Evolutionary conservation across 2,329 filamentous ascomycete species (phyloP), one percentile per base, ranked within the genome.

Genomic region (Nemania abortiva): DNA sequence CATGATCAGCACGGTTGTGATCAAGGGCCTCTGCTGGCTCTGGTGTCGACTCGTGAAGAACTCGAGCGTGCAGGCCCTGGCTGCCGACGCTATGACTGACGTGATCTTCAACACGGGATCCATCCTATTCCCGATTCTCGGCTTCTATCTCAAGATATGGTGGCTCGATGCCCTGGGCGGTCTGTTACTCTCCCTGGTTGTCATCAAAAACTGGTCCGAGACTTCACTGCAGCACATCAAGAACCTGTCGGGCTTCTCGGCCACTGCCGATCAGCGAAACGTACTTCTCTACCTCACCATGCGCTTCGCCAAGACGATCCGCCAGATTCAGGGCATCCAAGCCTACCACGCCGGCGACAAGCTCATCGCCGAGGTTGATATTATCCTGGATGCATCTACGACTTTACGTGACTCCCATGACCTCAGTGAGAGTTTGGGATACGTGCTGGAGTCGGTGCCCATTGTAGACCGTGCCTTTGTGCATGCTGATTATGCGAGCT

Each of bases 21-120:
- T 97, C 80, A 97, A 97, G 79, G 89, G 92, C 22, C 82, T 88
- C 10, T 95, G 92, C 81, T 97, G 93, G 92, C 77, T 97, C 47
- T 97, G 92, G 92, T 97, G 93, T 78, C 91, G 94, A 6, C 80
- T 96, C 39, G 92, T 97, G 72, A 93, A 89, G 74, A 97, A 97
- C 79, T 94, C 92, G 2, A 93, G 91, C 70, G 94, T 97, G 4
- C 93, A 95, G 78, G 93, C 94, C 1, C 83, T 97, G 73, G 85
- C 85, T 39, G 83, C 86, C 31, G 85, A 87, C 70, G 85, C 85
- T 61, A 83, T 85, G 76, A 91, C 92, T 0, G 92, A 97, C 76
- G 92, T 97, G 31, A 90, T 97, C 37, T 97, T 97, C 87, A 97
- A 97, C 81, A 89, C 89, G 0, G 95, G 96, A 76, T 94, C 92